Evolutionary conservation across 75 land plant species (phyloP), one percentile per base, ranked within the genome.

Genomic region (Selaginella moellendorffii): DNA sequence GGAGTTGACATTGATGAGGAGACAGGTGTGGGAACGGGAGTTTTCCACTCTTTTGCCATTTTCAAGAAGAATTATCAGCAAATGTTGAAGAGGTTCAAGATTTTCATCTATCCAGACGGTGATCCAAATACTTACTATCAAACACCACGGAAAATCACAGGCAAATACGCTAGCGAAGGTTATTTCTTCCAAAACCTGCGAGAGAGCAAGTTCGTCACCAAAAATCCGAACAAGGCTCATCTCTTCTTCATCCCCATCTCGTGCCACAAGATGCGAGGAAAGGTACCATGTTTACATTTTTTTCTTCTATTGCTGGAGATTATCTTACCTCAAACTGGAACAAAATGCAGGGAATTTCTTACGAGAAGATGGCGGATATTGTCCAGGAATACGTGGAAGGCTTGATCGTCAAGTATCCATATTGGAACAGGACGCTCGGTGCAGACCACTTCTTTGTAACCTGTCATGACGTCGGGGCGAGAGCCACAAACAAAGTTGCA

Each of bases 391-490:
- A 87, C 71, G 82, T 84, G 12, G 80, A 84, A 28, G 56, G 75
- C 62, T 67, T 87, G 28, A 76, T 80, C 53, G 31, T 56, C 10
- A 91, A 88, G 64, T 91, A 88, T 58, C 97, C 97, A 52, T 83
- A 82, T 54, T 91, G 97, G 95, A 91, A 91, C 63, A 76, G 96
- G 61, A 91, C 97, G 10, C 64, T 82, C 27, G 97, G 93, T 28
- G 89, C 97, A 19, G 97, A 88, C 67, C 96, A 91, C 65, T 82
- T 90, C 69, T 82, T 84, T 72, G 97, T 87, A n/a, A 82, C 97
- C 26, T 90, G 97, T 73, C 93, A 88, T 71, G 97, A 91, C 79
- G 88, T 87, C 53, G 97, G 97, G 23, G 88, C 83, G n/a, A 77
- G 88, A 52, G 88, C 97, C 27, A 80, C 86, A 27, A 87, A 85